Percentiles rank a stretch among this genome's conserved stretches.
Evolutionary conservation across 2,329 filamentous ascomycete species (phyloP).

Genomic region (Aspergillus fructus): DNA sequence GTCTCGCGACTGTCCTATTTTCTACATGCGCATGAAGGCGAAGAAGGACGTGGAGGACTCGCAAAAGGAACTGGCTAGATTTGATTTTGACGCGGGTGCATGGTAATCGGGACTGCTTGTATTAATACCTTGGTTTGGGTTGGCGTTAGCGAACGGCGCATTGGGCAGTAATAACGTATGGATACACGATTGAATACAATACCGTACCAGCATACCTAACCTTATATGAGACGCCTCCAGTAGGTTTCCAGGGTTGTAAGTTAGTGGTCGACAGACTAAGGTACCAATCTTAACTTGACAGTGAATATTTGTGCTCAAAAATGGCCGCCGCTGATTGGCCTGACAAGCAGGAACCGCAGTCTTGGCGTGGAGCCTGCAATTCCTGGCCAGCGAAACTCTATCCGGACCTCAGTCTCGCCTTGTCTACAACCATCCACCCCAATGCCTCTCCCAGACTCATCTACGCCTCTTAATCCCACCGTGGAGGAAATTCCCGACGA

Average conservation of each 20-base stretch:
- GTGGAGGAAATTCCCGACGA: slow-evolving; percentile 19
- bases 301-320: not conserved
- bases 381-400: slow-evolving; percentile 6
- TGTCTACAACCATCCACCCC: not conserved
- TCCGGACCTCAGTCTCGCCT: slow-evolving; percentile 9
- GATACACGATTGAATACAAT: slow-evolving; percentile 4
- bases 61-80: slow-evolving; percentile 83
- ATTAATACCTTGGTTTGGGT: slow-evolving; percentile 12
- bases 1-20: slow-evolving; percentile 95
- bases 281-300: no score
- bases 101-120: slow-evolving; percentile 48
- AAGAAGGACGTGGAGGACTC: slow-evolving; percentile 98
- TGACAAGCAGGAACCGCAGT: not conserved
- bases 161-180: slow-evolving; percentile 5
- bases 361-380: slow-evolving; percentile 10
- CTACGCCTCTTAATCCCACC: slow-evolving; percentile 14
- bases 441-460: slow-evolving; percentile 6
- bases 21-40: slow-evolving; percentile 99
- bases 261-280: no score
- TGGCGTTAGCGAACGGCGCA: slow-evolving; percentile 1
- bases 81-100: slow-evolving; percentile 80
- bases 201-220: not conserved
- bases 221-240: no score
- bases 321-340: not conserved
- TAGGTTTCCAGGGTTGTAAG: no score